Conservation (phyloP, 305 asterid species). For the Fraxinus ornus region DNA sequence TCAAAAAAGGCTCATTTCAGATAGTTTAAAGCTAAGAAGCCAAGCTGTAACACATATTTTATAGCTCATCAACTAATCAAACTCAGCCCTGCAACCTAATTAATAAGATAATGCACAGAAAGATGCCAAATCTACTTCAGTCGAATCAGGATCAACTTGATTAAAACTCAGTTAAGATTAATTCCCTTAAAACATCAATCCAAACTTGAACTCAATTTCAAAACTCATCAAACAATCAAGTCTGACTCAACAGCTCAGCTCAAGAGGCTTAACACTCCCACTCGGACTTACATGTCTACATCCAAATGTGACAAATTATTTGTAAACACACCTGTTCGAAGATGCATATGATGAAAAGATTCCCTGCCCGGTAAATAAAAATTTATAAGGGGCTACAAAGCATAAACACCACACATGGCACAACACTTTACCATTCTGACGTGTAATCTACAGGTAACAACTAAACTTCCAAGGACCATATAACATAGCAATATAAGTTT, state of each 20-base stretch:
- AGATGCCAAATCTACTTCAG: background rate
- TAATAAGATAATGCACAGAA: background rate
- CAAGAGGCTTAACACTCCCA: background rate
- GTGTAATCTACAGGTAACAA: background rate
- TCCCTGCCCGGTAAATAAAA: constrained; percentile 3
- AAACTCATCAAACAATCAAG: constrained; percentile 5
- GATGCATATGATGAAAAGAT: constrained; percentile 3
- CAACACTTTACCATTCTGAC: background rate
- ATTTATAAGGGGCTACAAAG: constrained; percentile 15
- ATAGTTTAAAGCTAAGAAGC: background rate
- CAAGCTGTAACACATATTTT: background rate
- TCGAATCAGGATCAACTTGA: background rate
- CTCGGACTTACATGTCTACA: background rate
- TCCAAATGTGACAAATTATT: background rate
- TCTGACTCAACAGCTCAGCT: background rate
- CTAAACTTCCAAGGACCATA: constrained; percentile 8
- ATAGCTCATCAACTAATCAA: background rate
- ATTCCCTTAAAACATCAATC: background rate
- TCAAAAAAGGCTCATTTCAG: background rate
- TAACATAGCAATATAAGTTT: constrained; percentile 2
- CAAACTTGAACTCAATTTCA: background rate
- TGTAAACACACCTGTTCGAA: background rate
- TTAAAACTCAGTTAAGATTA: background rate
- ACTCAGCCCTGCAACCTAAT: background rate
- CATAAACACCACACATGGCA: background rate